phyloP scores from a whole-genome alignment of 441 rosid species.

The Bocquillonia castaneifolia region DNA sequence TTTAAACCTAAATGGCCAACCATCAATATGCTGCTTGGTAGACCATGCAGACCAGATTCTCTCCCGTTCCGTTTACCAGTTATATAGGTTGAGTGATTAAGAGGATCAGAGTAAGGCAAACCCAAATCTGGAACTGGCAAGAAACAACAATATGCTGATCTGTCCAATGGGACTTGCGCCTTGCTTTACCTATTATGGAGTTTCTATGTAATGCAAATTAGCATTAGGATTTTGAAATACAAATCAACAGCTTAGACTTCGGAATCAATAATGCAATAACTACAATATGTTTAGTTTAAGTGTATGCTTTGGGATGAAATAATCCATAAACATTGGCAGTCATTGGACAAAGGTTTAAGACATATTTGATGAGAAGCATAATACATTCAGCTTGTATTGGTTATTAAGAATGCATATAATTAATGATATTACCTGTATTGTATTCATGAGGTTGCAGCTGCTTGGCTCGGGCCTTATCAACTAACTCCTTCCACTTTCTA shows the following conservation, averaged over 20 bases:
- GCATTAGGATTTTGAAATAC: not conserved
- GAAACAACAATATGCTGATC: not conserved
- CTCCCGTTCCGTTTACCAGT: not conserved
- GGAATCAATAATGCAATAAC: not conserved
- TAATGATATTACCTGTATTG: constrained; percentile 51
- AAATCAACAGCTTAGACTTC: not conserved
- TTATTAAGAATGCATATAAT: not conserved
- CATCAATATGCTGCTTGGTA: not conserved
- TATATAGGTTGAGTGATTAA: not conserved
- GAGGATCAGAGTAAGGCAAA: not conserved
- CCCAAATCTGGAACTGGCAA: not conserved
- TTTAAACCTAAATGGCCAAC: not conserved
- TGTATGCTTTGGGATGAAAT: not conserved
- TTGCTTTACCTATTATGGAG: not conserved
- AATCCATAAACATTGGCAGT: not conserved
- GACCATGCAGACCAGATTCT: not conserved
- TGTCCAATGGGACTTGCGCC: not conserved
- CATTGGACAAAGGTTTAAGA: not conserved
- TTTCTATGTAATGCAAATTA: not conserved
- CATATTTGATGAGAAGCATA: not conserved
- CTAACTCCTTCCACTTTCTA: constrained; percentile 96
- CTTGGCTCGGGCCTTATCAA: constrained; percentile 89
- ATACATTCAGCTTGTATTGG: not conserved
- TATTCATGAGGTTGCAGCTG: constrained; percentile 93
- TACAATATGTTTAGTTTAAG: not conserved